These are phyloP conservation scores for Dryadomyces sulphureus DNA, from an alignment of 2,329 filamentous ascomycete species.

Conservation along the genomic window DNA sequence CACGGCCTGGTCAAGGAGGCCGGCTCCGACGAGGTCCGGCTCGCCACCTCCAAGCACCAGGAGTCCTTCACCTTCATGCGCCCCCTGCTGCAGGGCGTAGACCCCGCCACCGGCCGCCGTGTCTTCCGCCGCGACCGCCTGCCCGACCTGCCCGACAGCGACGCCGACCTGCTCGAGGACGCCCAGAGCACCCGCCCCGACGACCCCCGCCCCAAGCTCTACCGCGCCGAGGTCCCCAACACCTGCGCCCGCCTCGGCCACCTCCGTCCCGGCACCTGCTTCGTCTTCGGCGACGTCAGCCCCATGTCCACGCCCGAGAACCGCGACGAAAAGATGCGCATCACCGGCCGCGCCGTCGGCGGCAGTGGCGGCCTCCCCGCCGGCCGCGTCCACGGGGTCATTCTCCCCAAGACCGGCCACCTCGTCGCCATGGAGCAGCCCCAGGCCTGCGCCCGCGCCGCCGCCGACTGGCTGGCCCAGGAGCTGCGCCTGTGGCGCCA, in stretches of 20 bases:
- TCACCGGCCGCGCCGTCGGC: conserved; percentile 50
- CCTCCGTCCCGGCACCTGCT: conserved; percentile 51
- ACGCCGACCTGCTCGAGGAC: conserved; percentile 18
- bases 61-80: conserved; percentile 70
- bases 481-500: conserved; percentile 42
- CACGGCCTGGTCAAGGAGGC: conserved; percentile 47
- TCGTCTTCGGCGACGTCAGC: conserved; percentile 50
- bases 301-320: conserved; percentile 35
- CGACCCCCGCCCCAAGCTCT: conserved; percentile 39
- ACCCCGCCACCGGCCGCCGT: conserved; percentile 18
- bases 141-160: conserved; percentile 33
- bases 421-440: conserved; percentile 74
- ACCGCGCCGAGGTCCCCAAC: conserved; percentile 46
- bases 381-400: conserved; percentile 52
- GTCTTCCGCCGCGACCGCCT: conserved; percentile 25
- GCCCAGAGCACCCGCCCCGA: no score
- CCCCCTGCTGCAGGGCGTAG: conserved; percentile 34
- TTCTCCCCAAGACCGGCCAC: conserved; percentile 55
- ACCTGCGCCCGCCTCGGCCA: conserved; percentile 42
- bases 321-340: conserved; percentile 41
- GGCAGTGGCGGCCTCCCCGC: conserved; percentile 50
- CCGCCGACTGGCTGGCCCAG: conserved; percentile 39
- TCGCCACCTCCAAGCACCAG: conserved; percentile 74
- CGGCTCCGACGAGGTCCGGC: conserved; percentile 32
- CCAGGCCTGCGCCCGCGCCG: conserved; percentile 44